phyloP scores from a whole-genome alignment of 805 yeast genomes.

The Yarrowia sp. region DNA sequence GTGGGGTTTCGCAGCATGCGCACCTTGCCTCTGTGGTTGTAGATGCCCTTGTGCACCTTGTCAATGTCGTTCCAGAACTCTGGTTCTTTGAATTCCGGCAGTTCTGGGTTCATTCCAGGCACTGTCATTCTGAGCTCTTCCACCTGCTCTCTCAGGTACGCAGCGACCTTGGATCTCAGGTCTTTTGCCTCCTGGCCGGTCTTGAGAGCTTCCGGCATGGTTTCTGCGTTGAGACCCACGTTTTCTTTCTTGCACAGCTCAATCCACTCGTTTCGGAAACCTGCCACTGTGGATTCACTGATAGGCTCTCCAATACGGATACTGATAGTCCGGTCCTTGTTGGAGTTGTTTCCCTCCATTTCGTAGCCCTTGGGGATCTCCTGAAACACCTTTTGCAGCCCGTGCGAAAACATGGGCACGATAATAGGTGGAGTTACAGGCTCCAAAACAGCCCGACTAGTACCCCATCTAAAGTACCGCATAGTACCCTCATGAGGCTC shows the following conservation, averaged over 20 bases:
- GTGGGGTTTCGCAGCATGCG: constrained; percentile 3
- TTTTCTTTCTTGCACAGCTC: constrained; percentile 54
- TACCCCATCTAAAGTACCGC: constrained; percentile 96
- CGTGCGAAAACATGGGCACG: constrained; percentile 80
- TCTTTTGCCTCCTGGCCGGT: constrained; percentile 60
- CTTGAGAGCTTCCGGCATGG: constrained; percentile 58
- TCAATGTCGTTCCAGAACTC: constrained; percentile 14
- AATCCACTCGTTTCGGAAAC: constrained; percentile 69
- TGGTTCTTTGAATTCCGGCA: constrained; percentile 8
- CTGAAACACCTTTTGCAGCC: constrained; percentile 83
- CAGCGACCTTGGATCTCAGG: constrained; percentile 70
- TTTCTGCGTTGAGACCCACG: constrained; percentile 45
- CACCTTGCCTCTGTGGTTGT: constrained; percentile 1
- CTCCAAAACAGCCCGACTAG: constrained; percentile 77
- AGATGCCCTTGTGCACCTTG: background rate
- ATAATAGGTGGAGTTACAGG: constrained; percentile 79
- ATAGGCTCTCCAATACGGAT: constrained; percentile 71
- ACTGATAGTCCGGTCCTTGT: constrained; percentile 48
- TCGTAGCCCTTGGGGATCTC: constrained; percentile 45
- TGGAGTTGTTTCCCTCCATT: constrained; percentile 46
- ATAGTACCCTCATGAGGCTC: constrained; percentile 73
- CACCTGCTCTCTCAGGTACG: constrained; percentile 61
- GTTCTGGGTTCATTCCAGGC: background rate
- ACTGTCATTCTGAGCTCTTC: constrained; percentile 34
- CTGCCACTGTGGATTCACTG: constrained; percentile 54